phyloP scores from a whole-genome alignment of 2,329 filamentous ascomycete species.

The Aaosphaeria arxii region DNA sequence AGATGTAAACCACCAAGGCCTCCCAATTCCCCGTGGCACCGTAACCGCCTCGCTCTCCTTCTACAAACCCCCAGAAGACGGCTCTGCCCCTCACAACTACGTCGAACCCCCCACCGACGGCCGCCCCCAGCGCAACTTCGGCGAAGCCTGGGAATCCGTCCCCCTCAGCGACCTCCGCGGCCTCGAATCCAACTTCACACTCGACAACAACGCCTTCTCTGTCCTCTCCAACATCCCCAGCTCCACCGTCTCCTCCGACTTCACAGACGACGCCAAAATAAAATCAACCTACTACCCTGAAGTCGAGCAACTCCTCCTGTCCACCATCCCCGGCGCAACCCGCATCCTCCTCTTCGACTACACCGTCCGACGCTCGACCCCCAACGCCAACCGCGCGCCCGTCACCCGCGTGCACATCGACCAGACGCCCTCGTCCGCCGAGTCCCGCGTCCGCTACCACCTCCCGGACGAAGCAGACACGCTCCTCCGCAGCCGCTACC shows the following conservation, averaged over 20 bases:
- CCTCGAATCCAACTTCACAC: conserved; percentile 60
- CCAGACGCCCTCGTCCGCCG: conserved; percentile 68
- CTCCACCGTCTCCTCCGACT: conserved; percentile 49
- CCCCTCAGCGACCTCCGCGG: conserved; percentile 71
- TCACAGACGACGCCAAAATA: conserved; percentile 68
- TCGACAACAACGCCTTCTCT: conserved; percentile 75
- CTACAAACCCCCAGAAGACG: conserved; percentile 60
- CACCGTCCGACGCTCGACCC: conserved; percentile 69
- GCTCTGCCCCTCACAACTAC: conserved; percentile 61
- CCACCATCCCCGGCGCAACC: conserved; percentile 63
- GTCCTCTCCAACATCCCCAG: conserved; percentile 58
- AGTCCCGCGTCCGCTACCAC: conserved; percentile 65
- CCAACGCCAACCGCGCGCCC: conserved; percentile 61
- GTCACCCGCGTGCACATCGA: conserved; percentile 78
- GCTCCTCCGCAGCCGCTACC: conserved; percentile 66
- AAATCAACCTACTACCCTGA: conserved; percentile 77
- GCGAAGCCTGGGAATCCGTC: conserved; percentile 48
- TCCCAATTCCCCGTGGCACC: conserved; percentile 55
- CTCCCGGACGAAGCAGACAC: conserved; percentile 64
- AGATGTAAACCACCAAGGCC: conserved; percentile 25
- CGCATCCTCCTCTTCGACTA: conserved; percentile 80
- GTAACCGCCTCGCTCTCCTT: conserved; percentile 64
- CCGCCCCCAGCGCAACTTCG: conserved; percentile 64
- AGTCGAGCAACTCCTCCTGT: conserved; percentile 68
- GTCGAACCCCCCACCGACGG: conserved; percentile 63